Evolutionary conservation across 2,329 filamentous ascomycete genomes (phyloP), one percentile per base, ranked within the genome.

Genomic region (Xylaria sp.): DNA sequence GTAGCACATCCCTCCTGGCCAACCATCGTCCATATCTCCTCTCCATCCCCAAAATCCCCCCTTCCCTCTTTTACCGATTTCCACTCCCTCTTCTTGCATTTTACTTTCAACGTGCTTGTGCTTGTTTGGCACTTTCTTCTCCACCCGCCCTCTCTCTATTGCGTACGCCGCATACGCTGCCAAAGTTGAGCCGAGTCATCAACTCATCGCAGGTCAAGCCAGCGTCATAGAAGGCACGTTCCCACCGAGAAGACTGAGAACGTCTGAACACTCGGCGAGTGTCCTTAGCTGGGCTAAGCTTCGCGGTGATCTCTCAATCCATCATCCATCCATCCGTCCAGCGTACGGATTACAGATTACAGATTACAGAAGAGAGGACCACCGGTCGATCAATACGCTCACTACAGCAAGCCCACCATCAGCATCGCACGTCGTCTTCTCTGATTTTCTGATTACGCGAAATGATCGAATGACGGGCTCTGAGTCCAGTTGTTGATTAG

Each of bases 11-110:
- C 54, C 19, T 51, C 53, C 55, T 49, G 23, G 59, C 63, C 60
- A 64, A 63, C 60, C 63, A 61, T 44, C 42, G 37, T 39, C 58
- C 60, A 63, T 63, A 63, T 65, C 61, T 63, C 61, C 57, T 57
- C 59, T 55, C 57, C 57, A 50, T 52, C 61, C 62, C 58, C 49
- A 62, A 39, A 37, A 34, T 42, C 52, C 57, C 57, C 46, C 55
- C 62, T 55, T 61, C 59, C 59, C 53, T 57, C 56, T 34, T 42
- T n/a, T 42, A 13, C 9, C 42, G 11, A 46, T 55, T 65, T 63
- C 57, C 56, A 60, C 59, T 60, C 50, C 55, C 61, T 60, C 50
- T 50, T 54, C 50, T 58, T 54, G 58, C 58, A 61, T 61, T 61
- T 63, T 51, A 65, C 63, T 60, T 59, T 59, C 54, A 46, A 62